These are phyloP conservation scores for Haplosporangium gracile DNA, from an alignment of 192 early-diverging fungal species.

Conservation along the genomic window DNA sequence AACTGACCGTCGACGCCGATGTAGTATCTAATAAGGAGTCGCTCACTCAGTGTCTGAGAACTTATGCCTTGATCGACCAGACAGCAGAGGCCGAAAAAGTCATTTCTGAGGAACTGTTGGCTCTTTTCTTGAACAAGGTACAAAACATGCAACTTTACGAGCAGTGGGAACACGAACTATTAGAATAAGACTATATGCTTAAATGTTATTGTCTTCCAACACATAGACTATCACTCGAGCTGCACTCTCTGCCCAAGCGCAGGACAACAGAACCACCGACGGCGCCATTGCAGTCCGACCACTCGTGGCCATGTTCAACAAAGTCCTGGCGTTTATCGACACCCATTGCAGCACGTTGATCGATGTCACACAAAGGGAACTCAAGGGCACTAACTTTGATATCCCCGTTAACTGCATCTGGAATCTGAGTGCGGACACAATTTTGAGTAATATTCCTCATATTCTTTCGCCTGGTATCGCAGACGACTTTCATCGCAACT, in stretches of 20 bases:
- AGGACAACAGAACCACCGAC: neutral
- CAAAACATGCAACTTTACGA: too few relatives aligned
- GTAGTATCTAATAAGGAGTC: slow-evolving; percentile 56
- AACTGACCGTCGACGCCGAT: slow-evolving; percentile 25
- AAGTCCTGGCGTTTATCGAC: slow-evolving; percentile 67
- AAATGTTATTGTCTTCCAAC: neutral
- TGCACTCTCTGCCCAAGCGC: slow-evolving; percentile 25
- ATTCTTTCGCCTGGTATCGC: slow-evolving; percentile 77
- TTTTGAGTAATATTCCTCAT: slow-evolving; percentile 60
- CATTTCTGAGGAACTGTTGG: slow-evolving; percentile 68
- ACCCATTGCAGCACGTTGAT: slow-evolving; percentile 64
- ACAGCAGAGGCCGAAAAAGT: slow-evolving; percentile 73
- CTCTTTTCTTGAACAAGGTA: slow-evolving; percentile 70
- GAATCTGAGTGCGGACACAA: slow-evolving; percentile 61
- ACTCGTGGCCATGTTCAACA: slow-evolving; percentile 69
- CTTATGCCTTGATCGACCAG: slow-evolving; percentile 81
- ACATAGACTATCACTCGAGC: slow-evolving; percentile 31
- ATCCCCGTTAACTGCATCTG: slow-evolving; percentile 75
- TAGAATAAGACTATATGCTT: neutral
- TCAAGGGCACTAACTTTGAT: slow-evolving; percentile 74
- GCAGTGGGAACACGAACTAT: neutral
- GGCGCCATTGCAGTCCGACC: slow-evolving; percentile 13
- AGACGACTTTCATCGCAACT: slow-evolving; percentile 78
- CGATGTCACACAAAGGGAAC: slow-evolving; percentile 65
- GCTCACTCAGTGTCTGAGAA: slow-evolving; percentile 79